Evolutionary conservation across 495 filamentous ascomycete genomes (phyloP).

Genomic region (Cercophora newfieldiana): DNA sequence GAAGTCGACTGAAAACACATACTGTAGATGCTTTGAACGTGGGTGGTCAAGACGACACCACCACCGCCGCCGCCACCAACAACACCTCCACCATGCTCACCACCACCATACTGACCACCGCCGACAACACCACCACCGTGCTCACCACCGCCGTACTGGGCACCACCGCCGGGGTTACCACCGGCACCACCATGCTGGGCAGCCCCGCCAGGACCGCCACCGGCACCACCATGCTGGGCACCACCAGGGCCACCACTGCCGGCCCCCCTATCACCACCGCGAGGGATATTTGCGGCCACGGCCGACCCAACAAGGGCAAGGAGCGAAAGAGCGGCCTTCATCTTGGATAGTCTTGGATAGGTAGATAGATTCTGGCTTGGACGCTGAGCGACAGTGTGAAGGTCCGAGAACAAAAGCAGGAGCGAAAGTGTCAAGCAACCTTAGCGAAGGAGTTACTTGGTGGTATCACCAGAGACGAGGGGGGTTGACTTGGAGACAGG

Average conservation of each 20-base stretch:
- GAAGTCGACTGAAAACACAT: not conserved
- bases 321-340: conserved; percentile 44
- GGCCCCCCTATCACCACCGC: conserved; percentile 18
- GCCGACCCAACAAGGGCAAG: conserved; percentile 43
- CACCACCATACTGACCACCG: conserved; percentile 12
- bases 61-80: conserved; percentile 19
- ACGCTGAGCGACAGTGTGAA: conserved; percentile 15
- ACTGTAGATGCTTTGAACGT: conserved; percentile 43
- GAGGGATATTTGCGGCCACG: conserved; percentile 33
- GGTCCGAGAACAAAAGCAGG: conserved; percentile 16
- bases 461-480: conserved; percentile 14
- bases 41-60: conserved; percentile 34
- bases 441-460: conserved; percentile 50
- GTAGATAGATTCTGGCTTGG: conserved; percentile 1
- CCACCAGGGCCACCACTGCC: no score
- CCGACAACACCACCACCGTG: not conserved
- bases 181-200: conserved; percentile 32
- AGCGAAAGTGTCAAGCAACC: conserved; percentile 43
- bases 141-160: conserved; percentile 32
- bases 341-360: no score
- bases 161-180: conserved; percentile 28
- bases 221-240: conserved; percentile 33
- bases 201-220: conserved; percentile 27
- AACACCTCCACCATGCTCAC: conserved; percentile 26
- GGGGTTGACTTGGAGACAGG: conserved; percentile 28